A percentile compares a stretch with the other conserved stretches of the same genome.
These are phyloP conservation scores for Acer yangbiense DNA, from an alignment of 345 rosid genomes.

Conservation along the genomic window DNA sequence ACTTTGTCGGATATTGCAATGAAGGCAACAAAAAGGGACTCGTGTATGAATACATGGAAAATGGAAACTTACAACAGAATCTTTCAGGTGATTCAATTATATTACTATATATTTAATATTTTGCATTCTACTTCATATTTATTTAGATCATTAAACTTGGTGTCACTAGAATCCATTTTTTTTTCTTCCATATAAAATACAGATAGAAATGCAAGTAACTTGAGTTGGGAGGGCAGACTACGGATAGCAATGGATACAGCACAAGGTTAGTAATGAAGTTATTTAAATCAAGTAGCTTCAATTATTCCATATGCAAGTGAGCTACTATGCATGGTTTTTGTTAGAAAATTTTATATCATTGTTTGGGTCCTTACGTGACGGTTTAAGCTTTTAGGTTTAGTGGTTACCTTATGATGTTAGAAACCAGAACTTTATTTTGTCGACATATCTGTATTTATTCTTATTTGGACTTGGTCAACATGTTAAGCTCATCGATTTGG, in stretches of 20 bases:
- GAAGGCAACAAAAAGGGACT: constrained; percentile 36
- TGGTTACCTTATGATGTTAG: too few species aligned
- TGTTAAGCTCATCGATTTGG: too few species aligned
- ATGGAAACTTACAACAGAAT: constrained; percentile 46
- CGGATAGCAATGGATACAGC: constrained; percentile 40
- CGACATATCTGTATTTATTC: too few species aligned
- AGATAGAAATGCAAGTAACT: neutral
- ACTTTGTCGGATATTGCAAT: constrained; percentile 34
- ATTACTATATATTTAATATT: neutral
- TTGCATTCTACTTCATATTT: neutral
- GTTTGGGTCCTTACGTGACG: too few species aligned
- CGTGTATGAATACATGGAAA: constrained; percentile 56
- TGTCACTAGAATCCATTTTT: too few species aligned
- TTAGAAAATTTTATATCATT: too few species aligned
- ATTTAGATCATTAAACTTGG: neutral
- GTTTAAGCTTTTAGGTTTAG: too few species aligned
- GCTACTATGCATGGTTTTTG: neutral
- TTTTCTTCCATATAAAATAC: neutral
- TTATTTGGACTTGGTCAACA: too few species aligned
- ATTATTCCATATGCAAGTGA: neutral
- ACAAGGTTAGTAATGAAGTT: constrained; percentile 28
- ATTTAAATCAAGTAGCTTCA: neutral
- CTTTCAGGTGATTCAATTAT: constrained; percentile 40
- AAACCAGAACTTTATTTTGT: too few species aligned
- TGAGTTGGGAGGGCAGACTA: constrained; percentile 37